Conservation (phyloP, 305 asterid genomes). For the Fraxinus ornus region DNA sequence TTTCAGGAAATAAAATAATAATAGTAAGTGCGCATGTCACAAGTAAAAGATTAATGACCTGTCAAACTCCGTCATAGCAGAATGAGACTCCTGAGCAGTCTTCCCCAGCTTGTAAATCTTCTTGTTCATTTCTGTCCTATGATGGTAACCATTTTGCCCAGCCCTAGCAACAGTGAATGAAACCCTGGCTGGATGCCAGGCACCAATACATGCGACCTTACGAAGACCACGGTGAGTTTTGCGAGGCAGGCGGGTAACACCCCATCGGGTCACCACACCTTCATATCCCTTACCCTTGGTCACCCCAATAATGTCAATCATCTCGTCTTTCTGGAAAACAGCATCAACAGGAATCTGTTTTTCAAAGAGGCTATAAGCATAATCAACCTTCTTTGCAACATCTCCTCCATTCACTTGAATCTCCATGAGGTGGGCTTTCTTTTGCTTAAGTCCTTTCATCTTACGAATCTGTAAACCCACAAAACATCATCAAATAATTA, state of each 20-base stretch:
- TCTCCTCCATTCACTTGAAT: slow-evolving; percentile 85
- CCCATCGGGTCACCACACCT: slow-evolving; percentile 95
- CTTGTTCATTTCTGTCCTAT: slow-evolving; percentile 83
- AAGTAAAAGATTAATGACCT: slow-evolving; percentile 34
- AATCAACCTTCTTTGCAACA: slow-evolving; percentile 72
- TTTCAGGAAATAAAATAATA: background rate
- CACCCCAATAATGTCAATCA: slow-evolving; percentile 79
- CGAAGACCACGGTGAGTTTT: slow-evolving; percentile 87
- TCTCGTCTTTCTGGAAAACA: slow-evolving; percentile 79
- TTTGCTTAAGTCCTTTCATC: slow-evolving; percentile 83
- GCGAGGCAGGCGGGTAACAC: slow-evolving; percentile 83
- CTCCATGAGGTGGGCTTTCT: slow-evolving; percentile 89
- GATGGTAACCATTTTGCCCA: slow-evolving; percentile 88
- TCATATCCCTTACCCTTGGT: slow-evolving; percentile 82
- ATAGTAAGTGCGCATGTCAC: background rate
- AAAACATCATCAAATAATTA: background rate
- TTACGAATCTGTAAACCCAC: slow-evolving; percentile 51
- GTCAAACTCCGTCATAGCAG: slow-evolving; percentile 71
- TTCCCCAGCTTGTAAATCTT: slow-evolving; percentile 81
- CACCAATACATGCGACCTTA: slow-evolving; percentile 93
- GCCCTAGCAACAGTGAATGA: slow-evolving; percentile 87
- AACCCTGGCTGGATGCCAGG: slow-evolving; percentile 89
- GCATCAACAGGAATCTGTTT: slow-evolving; percentile 79
- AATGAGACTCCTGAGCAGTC: slow-evolving; percentile 70
- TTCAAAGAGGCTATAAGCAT: slow-evolving; percentile 70